Base-by-base conservation (phyloP, 805 yeast species). In the Metschnikowia sp. region DNA sequence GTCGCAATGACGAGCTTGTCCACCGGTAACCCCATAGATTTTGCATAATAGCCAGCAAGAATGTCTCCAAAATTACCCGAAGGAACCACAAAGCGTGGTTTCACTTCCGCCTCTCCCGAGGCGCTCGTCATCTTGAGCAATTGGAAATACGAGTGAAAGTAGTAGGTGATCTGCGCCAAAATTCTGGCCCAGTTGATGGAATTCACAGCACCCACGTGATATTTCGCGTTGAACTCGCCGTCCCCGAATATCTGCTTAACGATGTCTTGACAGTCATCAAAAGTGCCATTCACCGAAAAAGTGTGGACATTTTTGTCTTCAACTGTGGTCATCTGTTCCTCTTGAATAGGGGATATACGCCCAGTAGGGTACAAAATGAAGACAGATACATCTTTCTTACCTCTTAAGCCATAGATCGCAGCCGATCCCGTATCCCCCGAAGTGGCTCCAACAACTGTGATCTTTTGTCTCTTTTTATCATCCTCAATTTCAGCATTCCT, bases 401-500 rank as follows among this genome's bases (percentile, higher is more conserved):
- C 95, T 72, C 99, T 81, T 57, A 94, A 79, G 45, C 99, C 99
- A 70, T 94, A 94, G 57, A 94, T 94, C 53, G 99, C 99, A 45
- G 99, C 99, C 45, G 96, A 87, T 50, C 99, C 99, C 40, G 99
- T 94, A 63, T 94, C 99, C 63, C 99, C 99, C 40, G 96, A 86
- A 28, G 99, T 94, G 38, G 99, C 99, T 62, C 99, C 99, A 49
- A 94, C 97, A 55, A 94, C 98, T 34, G 99, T 94, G 61, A 94
- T 76, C 50, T 81, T 79, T 58, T 89, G 94, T 65, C 92, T 79
- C 56, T 78, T 76, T 50, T 77, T 78, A 45, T 74, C 75, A 22
- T 66, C 72, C n/a, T 60, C 52, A 53, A 78, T 75, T 42, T 61
- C 65, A 8, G 73, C 69, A 62, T 94, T 94, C 59, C 81, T 79